Percentiles rank a stretch among this genome's conserved stretches.
These are phyloP conservation scores for Leccinum longicurvipes DNA, from an alignment of 768 basidiomycete species.

Conservation along the genomic window DNA sequence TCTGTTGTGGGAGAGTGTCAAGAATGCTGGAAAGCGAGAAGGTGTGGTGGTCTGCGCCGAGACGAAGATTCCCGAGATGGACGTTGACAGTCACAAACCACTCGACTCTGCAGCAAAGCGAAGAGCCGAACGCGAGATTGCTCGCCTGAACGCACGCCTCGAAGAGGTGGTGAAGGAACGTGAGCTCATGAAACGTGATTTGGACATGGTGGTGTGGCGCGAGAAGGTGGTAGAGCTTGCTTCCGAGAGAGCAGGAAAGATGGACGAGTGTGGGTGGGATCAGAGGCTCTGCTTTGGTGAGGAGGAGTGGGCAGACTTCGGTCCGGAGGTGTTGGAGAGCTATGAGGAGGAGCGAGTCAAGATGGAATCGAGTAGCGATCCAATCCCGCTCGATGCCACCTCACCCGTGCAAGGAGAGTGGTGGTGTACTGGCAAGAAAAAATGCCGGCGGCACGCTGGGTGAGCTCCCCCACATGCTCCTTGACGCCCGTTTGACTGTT, in stretches of 20 bases:
- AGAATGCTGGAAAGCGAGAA: conserved; percentile 64
- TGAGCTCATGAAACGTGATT: conserved; percentile 62
- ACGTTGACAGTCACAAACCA: conserved; percentile 12
- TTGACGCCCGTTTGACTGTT: conserved; percentile 4
- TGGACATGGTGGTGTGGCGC: conserved; percentile 69
- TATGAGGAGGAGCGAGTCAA: conserved; percentile 52
- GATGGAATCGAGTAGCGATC: conserved; percentile 31
- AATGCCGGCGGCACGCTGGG: conserved; percentile 80
- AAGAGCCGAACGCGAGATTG: conserved; percentile 55
- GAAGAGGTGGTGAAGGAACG: conserved; percentile 56
- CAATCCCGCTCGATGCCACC: conserved; percentile 36
- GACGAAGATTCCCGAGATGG: conserved; percentile 26
- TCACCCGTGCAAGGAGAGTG: conserved; percentile 46
- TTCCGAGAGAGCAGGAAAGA: conserved; percentile 57
- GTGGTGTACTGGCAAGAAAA: conserved; percentile 77
- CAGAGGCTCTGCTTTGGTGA: conserved; percentile 81
- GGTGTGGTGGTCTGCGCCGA: conserved; percentile 56
- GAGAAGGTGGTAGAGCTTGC: conserved; percentile 68
- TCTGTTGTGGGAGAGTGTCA: conserved; percentile 72
- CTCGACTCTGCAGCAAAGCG: conserved; percentile 38
- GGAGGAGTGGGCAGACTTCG: conserved; percentile 72
- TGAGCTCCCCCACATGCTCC: conserved; percentile 26
- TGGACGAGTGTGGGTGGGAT: conserved; percentile 86
- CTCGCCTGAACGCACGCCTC: conserved; percentile 50
- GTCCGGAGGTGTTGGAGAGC: conserved; percentile 62